Percentiles rank a stretch among this genome's conserved stretches.
phyloP scores from a whole-genome alignment of 2,329 filamentous ascomycete genomes.

The Coniochaeta hoffmannii region DNA sequence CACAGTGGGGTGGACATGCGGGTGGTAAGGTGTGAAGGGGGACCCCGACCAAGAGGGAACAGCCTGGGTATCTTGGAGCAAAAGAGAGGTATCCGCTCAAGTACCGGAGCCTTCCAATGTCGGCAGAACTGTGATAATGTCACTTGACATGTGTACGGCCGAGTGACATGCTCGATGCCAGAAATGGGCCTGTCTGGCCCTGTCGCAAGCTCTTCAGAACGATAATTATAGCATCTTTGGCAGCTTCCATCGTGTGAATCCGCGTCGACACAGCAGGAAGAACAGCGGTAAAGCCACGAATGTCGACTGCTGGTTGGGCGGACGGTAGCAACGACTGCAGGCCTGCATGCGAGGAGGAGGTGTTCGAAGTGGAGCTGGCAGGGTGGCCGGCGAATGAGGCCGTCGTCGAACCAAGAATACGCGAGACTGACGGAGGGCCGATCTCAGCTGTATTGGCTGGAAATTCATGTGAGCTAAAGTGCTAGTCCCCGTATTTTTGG shows the following conservation, averaged over 20 bases:
- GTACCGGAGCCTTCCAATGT: background rate
- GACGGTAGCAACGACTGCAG: constrained; percentile 3
- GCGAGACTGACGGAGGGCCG: constrained; percentile 10
- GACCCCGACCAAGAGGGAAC: constrained; percentile 3
- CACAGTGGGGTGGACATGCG: constrained; percentile 11
- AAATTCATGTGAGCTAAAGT: constrained; percentile 21
- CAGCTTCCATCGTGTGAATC: constrained; percentile 8
- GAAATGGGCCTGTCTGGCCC: background rate
- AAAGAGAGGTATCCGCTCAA: background rate
- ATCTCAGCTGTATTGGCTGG: constrained; percentile 18
- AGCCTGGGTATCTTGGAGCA: constrained; percentile 2
- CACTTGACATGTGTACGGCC: background rate
- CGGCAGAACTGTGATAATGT: constrained; percentile 11
- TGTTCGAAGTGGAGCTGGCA: background rate
- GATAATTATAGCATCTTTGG: constrained; percentile 20
- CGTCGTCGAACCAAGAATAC: constrained; percentile 8
- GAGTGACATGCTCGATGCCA: constrained; percentile 1
- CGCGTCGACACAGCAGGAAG: constrained; percentile 6
- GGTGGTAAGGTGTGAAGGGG: constrained; percentile 6
- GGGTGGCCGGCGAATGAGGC: constrained; percentile 5
- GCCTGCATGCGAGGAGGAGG: constrained; percentile 1
- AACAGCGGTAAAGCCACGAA: constrained; percentile 18
- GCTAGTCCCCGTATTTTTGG: constrained; percentile 8
- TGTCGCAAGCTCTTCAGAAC: background rate
- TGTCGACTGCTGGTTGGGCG: constrained; percentile 23